phyloP scores from a whole-genome alignment of 306 rosid species.

The Sicyos baderoa region DNA sequence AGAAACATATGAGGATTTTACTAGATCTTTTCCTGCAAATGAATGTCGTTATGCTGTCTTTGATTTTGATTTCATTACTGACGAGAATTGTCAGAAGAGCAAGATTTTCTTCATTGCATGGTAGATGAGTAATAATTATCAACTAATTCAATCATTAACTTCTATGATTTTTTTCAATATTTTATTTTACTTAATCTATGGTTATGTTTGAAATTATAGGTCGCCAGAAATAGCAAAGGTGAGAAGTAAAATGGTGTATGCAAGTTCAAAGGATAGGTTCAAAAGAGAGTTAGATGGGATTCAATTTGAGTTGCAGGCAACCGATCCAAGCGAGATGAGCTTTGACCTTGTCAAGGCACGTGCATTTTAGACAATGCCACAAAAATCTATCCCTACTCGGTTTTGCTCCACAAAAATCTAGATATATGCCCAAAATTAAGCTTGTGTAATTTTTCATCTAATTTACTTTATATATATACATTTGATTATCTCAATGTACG shows the following conservation, averaged over 20 bases:
- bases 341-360: conserved; percentile 16
- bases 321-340: conserved; percentile 10
- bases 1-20: conserved; percentile 37
- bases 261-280: conserved; percentile 15
- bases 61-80: conserved; percentile 45
- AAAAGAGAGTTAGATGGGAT: conserved; percentile 10
- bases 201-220: neutral
- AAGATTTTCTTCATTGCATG: conserved; percentile 55
- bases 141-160: no score
- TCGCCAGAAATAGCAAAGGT: conserved; percentile 2
- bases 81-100: conserved; percentile 46
- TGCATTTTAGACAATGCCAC: neutral
- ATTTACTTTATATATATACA: neutral
- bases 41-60: conserved; percentile 54
- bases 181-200: no score
- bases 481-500: no score
- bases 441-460: neutral
- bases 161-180: no score
- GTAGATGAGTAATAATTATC: neutral
- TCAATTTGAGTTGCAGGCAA: conserved; percentile 12
- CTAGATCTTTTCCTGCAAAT: conserved; percentile 30
- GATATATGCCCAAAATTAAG: no score
- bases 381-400: neutral
- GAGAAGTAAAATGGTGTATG: conserved; percentile 15
- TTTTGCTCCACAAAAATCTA: no score